A percentile compares a stretch with the other conserved stretches of the same genome.
phyloP scores from a whole-genome alignment of 805 yeast genomes.

The Candida easanensis region DNA sequence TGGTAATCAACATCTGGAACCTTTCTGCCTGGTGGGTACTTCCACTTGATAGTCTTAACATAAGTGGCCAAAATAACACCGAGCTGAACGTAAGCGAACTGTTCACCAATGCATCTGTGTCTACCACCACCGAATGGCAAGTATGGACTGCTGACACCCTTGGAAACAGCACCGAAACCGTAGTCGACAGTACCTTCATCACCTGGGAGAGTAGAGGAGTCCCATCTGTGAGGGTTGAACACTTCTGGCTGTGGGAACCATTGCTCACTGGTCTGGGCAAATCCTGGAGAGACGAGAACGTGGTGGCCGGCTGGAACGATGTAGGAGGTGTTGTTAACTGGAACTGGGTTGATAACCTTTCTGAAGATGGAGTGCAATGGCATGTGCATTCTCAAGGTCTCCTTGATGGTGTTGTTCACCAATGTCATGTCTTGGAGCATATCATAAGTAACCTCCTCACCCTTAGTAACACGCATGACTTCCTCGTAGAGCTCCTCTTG shows the following conservation, averaged over 20 bases:
- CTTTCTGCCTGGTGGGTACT: slow-evolving; percentile 49
- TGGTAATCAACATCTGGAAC: slow-evolving; percentile 75
- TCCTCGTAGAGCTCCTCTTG: slow-evolving; percentile 82
- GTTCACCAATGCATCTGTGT: slow-evolving; percentile 99
- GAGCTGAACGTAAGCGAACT: slow-evolving; percentile 91
- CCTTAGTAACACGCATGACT: slow-evolving; percentile 59
- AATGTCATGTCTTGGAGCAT: slow-evolving; percentile 78
- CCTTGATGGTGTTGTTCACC: slow-evolving; percentile 81
- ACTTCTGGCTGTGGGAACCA: slow-evolving; percentile 74
- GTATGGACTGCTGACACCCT: slow-evolving; percentile 94
- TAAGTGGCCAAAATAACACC: slow-evolving; percentile 78
- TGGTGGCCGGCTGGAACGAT: slow-evolving; percentile 88
- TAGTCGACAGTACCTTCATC: slow-evolving; percentile 71
- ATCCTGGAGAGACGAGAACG: slow-evolving; percentile 93
- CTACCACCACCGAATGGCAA: slow-evolving; percentile 99
- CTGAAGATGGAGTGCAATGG: slow-evolving; percentile 96
- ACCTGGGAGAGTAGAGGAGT: slow-evolving; percentile 28
- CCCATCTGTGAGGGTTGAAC: slow-evolving; percentile 92
- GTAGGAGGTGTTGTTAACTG: slow-evolving; percentile 74
- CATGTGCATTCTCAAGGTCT: slow-evolving; percentile 92
- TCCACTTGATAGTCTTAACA: slow-evolving; percentile 78
- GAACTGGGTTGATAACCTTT: slow-evolving; percentile 74
- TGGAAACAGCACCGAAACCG: slow-evolving; percentile 95
- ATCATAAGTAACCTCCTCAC: slow-evolving; percentile 72
- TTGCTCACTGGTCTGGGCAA: slow-evolving; percentile 69